Evolutionary conservation across 163 green algal species (phyloP).

Genomic region (Chlorella variabilis): DNA sequence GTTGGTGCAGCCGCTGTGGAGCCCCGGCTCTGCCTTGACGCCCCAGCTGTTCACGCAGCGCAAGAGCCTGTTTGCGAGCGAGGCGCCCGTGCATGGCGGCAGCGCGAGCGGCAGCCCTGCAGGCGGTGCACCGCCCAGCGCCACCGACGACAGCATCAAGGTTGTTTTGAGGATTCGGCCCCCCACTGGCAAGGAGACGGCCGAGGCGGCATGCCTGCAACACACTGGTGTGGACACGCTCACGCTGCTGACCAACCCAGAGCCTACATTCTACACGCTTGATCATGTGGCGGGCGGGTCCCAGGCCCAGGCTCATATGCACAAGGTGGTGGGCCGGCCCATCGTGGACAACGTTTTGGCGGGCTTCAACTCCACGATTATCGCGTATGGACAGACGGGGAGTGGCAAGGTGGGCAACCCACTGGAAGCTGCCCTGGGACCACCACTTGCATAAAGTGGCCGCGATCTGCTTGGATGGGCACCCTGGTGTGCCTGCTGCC

Average conservation of each 20-base stretch:
- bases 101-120: neutral
- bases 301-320: slow-evolving; percentile 10
- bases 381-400: slow-evolving; percentile 87
- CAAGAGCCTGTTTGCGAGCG: neutral
- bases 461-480: neutral
- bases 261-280: neutral
- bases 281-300: neutral
- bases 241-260: neutral
- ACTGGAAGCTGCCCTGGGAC: neutral
- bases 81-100: no score
- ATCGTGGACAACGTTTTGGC: slow-evolving; percentile 82
- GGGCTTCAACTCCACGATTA: slow-evolving; percentile 82
- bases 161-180: slow-evolving; percentile 24
- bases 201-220: slow-evolving; percentile 2
- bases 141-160: slow-evolving; percentile 23
- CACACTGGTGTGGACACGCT: slow-evolving; percentile 19
- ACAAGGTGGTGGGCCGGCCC: slow-evolving; percentile 39
- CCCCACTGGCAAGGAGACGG: neutral
- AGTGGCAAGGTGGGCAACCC: slow-evolving; percentile 28
- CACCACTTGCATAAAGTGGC: no score
- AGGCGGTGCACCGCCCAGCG: neutral
- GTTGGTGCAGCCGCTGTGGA: slow-evolving; percentile 3
- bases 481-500: slow-evolving; percentile 4
- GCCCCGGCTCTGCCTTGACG: neutral
- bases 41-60: slow-evolving; percentile 29